Evolutionary conservation across 2,329 filamentous ascomycete genomes (phyloP).

Genomic region (Talaromyces rugulosus): DNA sequence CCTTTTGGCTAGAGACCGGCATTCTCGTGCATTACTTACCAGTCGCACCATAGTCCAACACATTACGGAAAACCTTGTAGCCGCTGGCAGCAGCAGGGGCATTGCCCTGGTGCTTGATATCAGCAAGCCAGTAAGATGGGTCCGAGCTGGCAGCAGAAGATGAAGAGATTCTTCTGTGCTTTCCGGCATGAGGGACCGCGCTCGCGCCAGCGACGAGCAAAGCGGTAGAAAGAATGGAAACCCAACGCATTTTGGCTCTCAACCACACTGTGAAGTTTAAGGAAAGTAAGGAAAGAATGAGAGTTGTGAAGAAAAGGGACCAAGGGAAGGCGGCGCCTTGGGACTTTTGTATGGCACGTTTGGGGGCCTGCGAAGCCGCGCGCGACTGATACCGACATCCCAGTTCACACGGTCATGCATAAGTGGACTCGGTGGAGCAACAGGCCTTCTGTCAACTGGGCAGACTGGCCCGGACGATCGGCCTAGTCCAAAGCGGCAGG

Average conservation of each 20-base stretch:
- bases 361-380: background rate
- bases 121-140: constrained; percentile 28
- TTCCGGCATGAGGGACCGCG: constrained; percentile 3
- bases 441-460: background rate
- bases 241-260: constrained; percentile 11
- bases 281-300: constrained; percentile 3
- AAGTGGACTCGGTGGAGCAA: background rate
- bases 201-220: constrained; percentile 18
- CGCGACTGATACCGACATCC: background rate
- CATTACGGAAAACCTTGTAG: constrained; percentile 15
- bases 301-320: background rate
- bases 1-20: background rate
- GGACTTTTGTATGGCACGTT: constrained; percentile 2
- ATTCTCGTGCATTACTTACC: constrained; percentile 15
- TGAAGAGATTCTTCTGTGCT: constrained; percentile 6
- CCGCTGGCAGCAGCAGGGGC: constrained; percentile 14
- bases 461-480: background rate
- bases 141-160: constrained; percentile 10
- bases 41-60: constrained; percentile 27
- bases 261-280: constrained; percentile 8
- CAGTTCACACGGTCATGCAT: background rate
- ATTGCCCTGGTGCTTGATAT: constrained; percentile 30
- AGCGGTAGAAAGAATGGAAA: constrained; percentile 8
- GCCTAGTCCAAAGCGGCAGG: background rate
- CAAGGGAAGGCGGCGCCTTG: background rate